Conservation (phyloP, 495 filamentous ascomycete genomes). For the Xylaria curta region DNA sequence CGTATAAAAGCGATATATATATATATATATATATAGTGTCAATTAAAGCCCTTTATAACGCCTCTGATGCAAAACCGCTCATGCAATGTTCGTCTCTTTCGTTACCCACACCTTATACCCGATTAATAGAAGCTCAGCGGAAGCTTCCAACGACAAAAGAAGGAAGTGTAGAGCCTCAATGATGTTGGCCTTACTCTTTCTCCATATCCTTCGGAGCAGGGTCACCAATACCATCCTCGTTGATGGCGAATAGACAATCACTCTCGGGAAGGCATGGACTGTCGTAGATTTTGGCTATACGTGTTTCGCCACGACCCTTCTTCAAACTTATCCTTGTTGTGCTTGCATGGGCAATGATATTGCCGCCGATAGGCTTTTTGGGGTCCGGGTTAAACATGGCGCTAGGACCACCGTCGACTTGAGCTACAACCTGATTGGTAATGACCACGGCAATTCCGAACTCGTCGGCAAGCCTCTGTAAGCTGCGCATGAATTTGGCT, state of each 20-base stretch:
- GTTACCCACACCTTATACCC: conserved; percentile 2
- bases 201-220: conserved; percentile 95
- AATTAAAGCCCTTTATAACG: conserved; percentile 25
- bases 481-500: conserved; percentile 94
- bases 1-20: conserved; percentile 7
- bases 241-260: conserved; percentile 96
- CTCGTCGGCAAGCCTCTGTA: conserved; percentile 94
- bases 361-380: conserved; percentile 98
- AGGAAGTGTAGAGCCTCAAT: background rate
- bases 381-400: conserved; percentile 99
- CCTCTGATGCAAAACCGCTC: conserved; percentile 23
- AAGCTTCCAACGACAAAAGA: background rate
- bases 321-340: conserved; percentile 90
- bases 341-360: conserved; percentile 97
- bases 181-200: conserved; percentile 55
- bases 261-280: conserved; percentile 95
- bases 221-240: conserved; percentile 95
- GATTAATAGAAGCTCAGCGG: background rate
- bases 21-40: conserved; percentile 15
- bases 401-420: conserved; percentile 93
- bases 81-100: conserved; percentile 20
- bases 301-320: conserved; percentile 93
- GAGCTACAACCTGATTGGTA: conserved; percentile 97
- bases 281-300: conserved; percentile 98
- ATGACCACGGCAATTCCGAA: conserved; percentile 99